Percentiles rank a stretch among this genome's conserved stretches.
Evolutionary conservation across 192 early-diverging fungal species (phyloP).

Genomic region (Backusella psychrophila): DNA sequence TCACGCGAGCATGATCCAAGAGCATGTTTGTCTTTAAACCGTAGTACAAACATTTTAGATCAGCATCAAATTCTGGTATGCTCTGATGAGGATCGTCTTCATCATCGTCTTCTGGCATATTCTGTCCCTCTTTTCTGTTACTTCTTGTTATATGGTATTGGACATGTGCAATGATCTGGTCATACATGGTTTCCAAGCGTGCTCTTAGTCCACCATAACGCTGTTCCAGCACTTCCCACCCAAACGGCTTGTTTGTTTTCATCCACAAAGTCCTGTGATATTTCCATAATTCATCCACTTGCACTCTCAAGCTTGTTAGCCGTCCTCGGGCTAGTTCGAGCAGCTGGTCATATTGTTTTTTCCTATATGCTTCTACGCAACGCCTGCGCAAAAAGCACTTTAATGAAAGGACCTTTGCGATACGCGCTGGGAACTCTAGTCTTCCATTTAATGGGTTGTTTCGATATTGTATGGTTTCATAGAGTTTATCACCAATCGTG

Average conservation of each 20-base stretch:
- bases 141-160: slow-evolving; percentile 22
- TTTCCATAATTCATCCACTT: slow-evolving; percentile 71
- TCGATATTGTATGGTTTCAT: slow-evolving; percentile 44
- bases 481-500: slow-evolving; percentile 50
- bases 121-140: slow-evolving; percentile 7
- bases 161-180: slow-evolving; percentile 62
- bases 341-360: slow-evolving; percentile 49
- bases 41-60: slow-evolving; percentile 64
- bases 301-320: slow-evolving; percentile 53
- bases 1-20: slow-evolving; percentile 65
- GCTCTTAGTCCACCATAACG: slow-evolving; percentile 77
- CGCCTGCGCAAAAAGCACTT: slow-evolving; percentile 70
- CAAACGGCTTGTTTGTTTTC: slow-evolving; percentile 80
- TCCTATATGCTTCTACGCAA: slow-evolving; percentile 58
- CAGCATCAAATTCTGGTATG: slow-evolving; percentile 69
- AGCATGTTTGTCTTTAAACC: slow-evolving; percentile 64
- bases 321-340: slow-evolving; percentile 56
- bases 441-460: slow-evolving; percentile 68
- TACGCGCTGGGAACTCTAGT: slow-evolving; percentile 62
- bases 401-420: slow-evolving; percentile 65
- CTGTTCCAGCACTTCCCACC: slow-evolving; percentile 80
- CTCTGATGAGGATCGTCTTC: slow-evolving; percentile 17
- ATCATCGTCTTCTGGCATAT: slow-evolving; percentile 9
- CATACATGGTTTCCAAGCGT: slow-evolving; percentile 65
- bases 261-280: slow-evolving; percentile 81